Evolutionary conservation across 2,329 filamentous ascomycete genomes (phyloP), one percentile per base, ranked within the genome.

Genomic region (Aureobasidium sp.): DNA sequence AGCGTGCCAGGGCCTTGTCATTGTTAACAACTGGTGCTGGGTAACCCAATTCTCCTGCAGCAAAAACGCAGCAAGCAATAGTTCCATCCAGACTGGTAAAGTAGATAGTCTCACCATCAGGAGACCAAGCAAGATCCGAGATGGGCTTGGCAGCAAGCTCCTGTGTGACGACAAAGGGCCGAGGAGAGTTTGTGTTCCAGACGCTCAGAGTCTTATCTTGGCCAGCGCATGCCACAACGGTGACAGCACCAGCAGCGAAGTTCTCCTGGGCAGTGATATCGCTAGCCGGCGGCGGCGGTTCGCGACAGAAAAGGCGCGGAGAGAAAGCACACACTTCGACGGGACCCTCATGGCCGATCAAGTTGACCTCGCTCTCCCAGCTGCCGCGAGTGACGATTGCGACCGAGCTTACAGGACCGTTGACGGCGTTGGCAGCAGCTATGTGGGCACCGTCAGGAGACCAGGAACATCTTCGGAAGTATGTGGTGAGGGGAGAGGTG

Each of bases 321-420:
- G 94, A 97, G 73, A 99, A 99, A 66, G 94, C 90, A 78, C 93
- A 97, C 3, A 99, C 94, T 76, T 99, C 94, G 0, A 95, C 94
- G 0, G 94, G 94, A 0, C 90, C 93, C 79, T 99, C 94, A 71
- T 99, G 94, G 9, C 94, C 94, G 64, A 99, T 97, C 63, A 99
- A 76, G 72, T 96, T 97, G 76, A 97, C 97, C 70, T 99, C 91
- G 65, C 91, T 91, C 69, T 96, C 91, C 94, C 95, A 99, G 41
- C 85, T 84, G 21, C 90, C 88, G 67, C 94, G 88, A 71, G 94
- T 91, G 61, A 99, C 91, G 63, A 99, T 97, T 5, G 94, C 93
- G 36, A 97, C 93, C 0, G 93, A 96, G 76, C 91, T 97, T 27
- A 99, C 94, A 1, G 94, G 95, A 0, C 94, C 94, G 71, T 99